Evolutionary conservation across 169 alveolate species (phyloP).

Genomic region (Plasmodium ovale): DNA sequence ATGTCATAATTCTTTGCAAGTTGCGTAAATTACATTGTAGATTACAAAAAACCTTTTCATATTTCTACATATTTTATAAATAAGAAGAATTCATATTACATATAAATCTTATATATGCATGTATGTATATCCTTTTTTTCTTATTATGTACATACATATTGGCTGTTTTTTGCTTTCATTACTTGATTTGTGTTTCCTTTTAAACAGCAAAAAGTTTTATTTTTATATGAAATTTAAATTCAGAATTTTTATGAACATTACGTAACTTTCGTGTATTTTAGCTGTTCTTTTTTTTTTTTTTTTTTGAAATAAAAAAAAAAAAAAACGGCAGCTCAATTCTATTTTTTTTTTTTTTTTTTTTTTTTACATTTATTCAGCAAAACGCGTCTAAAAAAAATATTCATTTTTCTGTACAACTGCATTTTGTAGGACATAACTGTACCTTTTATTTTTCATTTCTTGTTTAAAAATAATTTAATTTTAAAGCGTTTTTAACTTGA

Average conservation of each 20-base stretch:
- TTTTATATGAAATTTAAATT: conserved; percentile 12
- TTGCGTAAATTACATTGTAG: conserved; percentile 12
- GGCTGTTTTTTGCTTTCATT: background rate
- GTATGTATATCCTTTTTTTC: conserved; percentile 19
- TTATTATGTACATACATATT: background rate
- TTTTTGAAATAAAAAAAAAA: conserved; percentile 15
- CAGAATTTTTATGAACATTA: conserved; percentile 34
- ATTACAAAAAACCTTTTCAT: conserved; percentile 7
- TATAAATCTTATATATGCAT: conserved; percentile 13
- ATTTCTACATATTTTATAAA: conserved; percentile 9
- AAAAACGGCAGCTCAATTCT: conserved; percentile 21
- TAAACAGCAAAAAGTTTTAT: conserved; percentile 9
- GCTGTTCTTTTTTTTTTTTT: conserved; percentile 35
- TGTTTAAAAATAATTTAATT: conserved; percentile 25
- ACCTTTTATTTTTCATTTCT: conserved; percentile 21
- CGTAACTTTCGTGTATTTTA: background rate
- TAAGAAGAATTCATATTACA: conserved; percentile 11
- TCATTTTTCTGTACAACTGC: conserved; percentile 47
- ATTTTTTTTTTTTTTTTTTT: conserved; percentile 31
- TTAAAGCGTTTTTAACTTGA: conserved; percentile 6
- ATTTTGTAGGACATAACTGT: conserved; percentile 40
- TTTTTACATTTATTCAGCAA: conserved; percentile 16
- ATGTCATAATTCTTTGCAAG: conserved; percentile 1
- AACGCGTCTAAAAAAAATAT: conserved; percentile 55
- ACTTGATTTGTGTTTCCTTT: background rate